Conservation (phyloP, 331 rosid species). For the Arachis monticola region DNA sequence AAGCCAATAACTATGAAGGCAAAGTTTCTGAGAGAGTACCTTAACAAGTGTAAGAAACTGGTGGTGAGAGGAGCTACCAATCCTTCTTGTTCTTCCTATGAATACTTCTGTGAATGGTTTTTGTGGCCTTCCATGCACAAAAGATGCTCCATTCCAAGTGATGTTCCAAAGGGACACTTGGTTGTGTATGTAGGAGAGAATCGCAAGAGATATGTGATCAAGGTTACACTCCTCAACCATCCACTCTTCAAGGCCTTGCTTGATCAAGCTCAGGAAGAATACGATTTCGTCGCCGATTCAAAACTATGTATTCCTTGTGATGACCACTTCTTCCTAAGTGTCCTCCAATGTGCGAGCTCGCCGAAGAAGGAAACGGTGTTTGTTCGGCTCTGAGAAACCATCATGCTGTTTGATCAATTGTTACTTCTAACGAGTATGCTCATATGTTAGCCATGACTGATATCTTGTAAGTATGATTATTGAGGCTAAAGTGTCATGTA, state of each 20-base stretch:
- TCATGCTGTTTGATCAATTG: constrained; percentile 18
- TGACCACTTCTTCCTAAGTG: constrained; percentile 67
- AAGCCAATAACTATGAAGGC: constrained; percentile 61
- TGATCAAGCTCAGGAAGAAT: constrained; percentile 87
- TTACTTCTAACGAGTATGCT: constrained; percentile 36
- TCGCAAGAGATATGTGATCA: constrained; percentile 80
- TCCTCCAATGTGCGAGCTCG: constrained; percentile 59
- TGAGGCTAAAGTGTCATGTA: constrained; percentile 24
- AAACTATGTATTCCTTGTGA: constrained; percentile 86
- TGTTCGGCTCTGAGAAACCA: constrained; percentile 43
- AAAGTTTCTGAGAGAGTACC: constrained; percentile 61
- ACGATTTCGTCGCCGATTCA: constrained; percentile 65
- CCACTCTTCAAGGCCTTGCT: constrained; percentile 85
- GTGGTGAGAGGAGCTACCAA: constrained; percentile 46
- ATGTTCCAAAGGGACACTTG: constrained; percentile 96
- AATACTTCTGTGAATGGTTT: constrained; percentile 59
- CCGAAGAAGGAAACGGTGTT: constrained; percentile 37
- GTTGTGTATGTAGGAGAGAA: constrained; percentile 89
- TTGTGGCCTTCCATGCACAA: constrained; percentile 59
- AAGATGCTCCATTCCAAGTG: constrained; percentile 68
- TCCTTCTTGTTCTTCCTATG: constrained; percentile 59
- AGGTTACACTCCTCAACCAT: constrained; percentile 65
- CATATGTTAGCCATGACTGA: constrained; percentile 39
- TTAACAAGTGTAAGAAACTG: constrained; percentile 71
- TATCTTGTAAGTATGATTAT: constrained; percentile 45